Base-by-base conservation (phyloP, 2,329 filamentous ascomycete genomes). In the Colletotrichum sp. region DNA sequence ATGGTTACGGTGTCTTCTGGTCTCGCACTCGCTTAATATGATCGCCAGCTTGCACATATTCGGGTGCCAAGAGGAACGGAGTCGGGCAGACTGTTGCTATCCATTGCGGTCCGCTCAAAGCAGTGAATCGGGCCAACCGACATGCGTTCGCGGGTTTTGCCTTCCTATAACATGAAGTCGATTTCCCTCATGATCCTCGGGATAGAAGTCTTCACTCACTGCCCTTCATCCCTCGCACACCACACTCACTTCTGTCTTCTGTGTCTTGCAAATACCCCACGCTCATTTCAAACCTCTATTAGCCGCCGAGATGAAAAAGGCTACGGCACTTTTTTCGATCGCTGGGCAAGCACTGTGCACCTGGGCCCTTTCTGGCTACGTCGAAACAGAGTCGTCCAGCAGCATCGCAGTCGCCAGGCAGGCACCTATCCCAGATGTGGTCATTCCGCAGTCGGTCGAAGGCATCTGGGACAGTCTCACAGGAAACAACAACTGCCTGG, bases 241-340 rank as follows among this genome's bases (percentile, higher is more conserved):
- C 39, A 43, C 39, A 43, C 39, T 18, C 39, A 18, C 9, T 43
- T 43, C 39, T n/a, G 4, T 43, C 2, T 9, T 12, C 18, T 10
- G 39, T 43, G 18, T n/a, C 9, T n/a, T 3, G 3, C 9, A 43
- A 43, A 1, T 43, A n/a, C 39, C 2, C 18, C 8, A 43, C 39
- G 1, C 9, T 43, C 18, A 6, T 43, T 43, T 12, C 18, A n/a
- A n/a, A n/a, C 18, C 18, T 43, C 3, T 0, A 10, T n/a, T 9
- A 43, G 18, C 18, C 18, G 39, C 18, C 39, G 18, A 43, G 39
- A 43, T 43, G 39, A 6, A 43, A 43, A 43, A n/a, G 0, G 18
- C 18, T 1, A n/a, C 39, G 0, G 9, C 39, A 43, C 0, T 43
- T 1, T 18, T 43, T 43, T 43, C 18, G 5, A n/a, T 43, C 18